These are phyloP conservation scores for Botrytis porri DNA, from an alignment of 2,329 filamentous ascomycete genomes.

Conservation along the genomic window DNA sequence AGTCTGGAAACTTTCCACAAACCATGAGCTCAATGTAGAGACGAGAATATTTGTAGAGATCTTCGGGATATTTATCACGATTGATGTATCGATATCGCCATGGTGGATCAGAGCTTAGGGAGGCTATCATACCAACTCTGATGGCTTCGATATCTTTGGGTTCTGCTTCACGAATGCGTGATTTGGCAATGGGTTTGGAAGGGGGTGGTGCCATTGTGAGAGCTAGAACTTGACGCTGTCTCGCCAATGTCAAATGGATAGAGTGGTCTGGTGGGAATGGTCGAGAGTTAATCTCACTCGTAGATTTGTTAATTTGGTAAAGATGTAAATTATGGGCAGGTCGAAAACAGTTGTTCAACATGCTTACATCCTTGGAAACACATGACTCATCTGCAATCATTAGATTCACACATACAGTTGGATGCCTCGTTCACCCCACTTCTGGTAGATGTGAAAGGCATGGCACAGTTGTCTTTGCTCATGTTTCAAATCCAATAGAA, in stretches of 20 bases:
- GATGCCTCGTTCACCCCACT: neutral
- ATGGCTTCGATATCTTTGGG: neutral
- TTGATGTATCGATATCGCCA: neutral
- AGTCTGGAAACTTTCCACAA: neutral
- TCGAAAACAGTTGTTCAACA: neutral
- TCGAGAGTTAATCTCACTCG: neutral
- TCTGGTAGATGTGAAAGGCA: neutral
- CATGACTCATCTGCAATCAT: neutral
- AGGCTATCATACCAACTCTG: neutral
- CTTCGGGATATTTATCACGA: conserved; percentile 6
- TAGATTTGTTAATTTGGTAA: neutral
- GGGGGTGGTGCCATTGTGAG: neutral
- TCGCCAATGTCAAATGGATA: neutral
- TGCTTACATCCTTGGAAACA: neutral
- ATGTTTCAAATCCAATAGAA: neutral
- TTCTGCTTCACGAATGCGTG: conserved; percentile 10
- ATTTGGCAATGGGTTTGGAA: neutral
- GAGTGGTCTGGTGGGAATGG: neutral
- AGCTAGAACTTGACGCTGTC: neutral
- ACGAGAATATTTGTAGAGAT: neutral
- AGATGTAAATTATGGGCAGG: neutral
- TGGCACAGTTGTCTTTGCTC: too few species aligned
- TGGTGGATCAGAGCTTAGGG: neutral
- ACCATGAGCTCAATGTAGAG: neutral
- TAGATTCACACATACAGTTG: neutral